A percentile compares a stretch with the other conserved stretches of the same genome.
Evolutionary conservation across 352 stramenopile species (phyloP).

Genomic region (Phytophthora ohioensis): DNA sequence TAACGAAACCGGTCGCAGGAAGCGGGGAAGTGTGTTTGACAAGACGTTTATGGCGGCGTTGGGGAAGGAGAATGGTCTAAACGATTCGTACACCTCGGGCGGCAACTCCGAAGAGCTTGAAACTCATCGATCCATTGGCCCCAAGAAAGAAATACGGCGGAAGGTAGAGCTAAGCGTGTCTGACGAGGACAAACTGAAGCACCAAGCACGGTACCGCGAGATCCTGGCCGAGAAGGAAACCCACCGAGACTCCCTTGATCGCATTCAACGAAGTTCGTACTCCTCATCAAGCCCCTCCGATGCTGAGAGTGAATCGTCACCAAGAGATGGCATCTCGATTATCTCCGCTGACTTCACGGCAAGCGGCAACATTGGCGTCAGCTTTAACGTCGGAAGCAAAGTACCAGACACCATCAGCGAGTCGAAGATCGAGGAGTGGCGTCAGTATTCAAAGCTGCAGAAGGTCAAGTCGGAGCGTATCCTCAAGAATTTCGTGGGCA

Average conservation of each 20-base stretch:
- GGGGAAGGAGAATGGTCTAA: conserved; percentile 40
- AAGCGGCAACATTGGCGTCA: conserved; percentile 40
- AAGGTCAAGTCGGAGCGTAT: conserved; percentile 34
- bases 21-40: conserved; percentile 48
- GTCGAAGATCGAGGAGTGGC: conserved; percentile 33
- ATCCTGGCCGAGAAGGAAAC: conserved; percentile 35
- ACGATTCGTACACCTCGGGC: conserved; percentile 33
- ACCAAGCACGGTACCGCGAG: conserved; percentile 37
- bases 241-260: conserved; percentile 21
- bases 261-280: conserved; percentile 26
- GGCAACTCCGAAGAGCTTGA: conserved; percentile 36
- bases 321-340: conserved; percentile 26
- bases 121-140: conserved; percentile 24
- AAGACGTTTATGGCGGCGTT: conserved; percentile 48
- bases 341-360: conserved; percentile 33
- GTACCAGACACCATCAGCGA: conserved; percentile 29
- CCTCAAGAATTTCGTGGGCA: conserved; percentile 26
- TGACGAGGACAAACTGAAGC: conserved; percentile 35
- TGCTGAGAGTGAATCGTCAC: conserved; percentile 25
- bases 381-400: conserved; percentile 34
- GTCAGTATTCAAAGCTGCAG: conserved; percentile 35
- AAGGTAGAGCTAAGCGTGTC: conserved; percentile 40
- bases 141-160: conserved; percentile 30
- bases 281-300: conserved; percentile 21
- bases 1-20: conserved; percentile 34